Evolutionary conservation across 257 asterid genomes (phyloP).

Genomic region (Petrea volubilis): DNA sequence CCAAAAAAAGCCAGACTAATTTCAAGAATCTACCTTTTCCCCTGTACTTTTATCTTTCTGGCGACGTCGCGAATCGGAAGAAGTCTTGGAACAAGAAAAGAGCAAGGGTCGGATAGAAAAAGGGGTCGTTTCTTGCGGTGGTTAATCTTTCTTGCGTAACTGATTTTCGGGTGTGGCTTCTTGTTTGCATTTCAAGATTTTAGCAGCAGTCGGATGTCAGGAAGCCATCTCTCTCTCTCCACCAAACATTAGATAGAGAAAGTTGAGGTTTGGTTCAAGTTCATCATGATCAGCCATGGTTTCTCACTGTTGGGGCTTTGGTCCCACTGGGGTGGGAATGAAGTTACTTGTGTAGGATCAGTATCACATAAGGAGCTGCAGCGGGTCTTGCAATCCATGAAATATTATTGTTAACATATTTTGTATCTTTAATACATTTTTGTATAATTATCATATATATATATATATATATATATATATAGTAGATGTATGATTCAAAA

Average conservation of each 20-base stretch:
- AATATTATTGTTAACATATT: no score
- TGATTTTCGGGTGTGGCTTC: background rate
- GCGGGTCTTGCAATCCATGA: no score
- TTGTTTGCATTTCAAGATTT: background rate
- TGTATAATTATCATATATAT: no score
- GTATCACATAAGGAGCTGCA: no score
- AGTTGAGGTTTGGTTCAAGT: background rate
- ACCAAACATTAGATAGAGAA: background rate
- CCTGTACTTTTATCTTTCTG: background rate
- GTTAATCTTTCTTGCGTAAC: background rate
- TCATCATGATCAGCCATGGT: background rate
- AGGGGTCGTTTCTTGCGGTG: background rate
- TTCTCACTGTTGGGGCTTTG: background rate
- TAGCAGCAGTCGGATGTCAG: background rate
- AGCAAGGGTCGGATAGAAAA: background rate
- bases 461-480: no score
- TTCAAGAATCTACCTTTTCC: background rate
- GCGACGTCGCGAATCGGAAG: background rate
- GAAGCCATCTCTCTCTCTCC: background rate
- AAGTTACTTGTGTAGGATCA: no score
- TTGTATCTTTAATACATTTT: no score
- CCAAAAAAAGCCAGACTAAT: background rate
- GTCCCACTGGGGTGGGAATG: background rate
- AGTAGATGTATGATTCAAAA: no score
- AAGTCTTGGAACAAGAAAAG: background rate